phyloP scores from a whole-genome alignment of 768 basidiomycete species.

The Psilocybe azurescens region DNA sequence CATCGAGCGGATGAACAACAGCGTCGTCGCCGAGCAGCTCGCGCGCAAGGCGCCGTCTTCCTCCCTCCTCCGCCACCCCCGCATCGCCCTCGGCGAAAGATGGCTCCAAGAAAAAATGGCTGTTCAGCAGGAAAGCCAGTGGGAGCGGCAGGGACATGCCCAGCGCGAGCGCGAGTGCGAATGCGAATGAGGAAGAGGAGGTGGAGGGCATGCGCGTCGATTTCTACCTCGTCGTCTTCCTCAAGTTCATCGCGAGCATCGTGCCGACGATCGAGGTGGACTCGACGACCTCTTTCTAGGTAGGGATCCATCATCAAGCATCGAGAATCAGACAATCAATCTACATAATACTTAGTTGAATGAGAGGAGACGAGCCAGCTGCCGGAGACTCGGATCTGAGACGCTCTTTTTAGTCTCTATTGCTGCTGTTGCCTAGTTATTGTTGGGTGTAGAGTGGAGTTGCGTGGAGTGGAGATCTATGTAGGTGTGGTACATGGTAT shows the following conservation, averaged over 20 bases:
- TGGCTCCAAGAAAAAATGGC: slow-evolving; percentile 81
- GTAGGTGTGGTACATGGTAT: background rate
- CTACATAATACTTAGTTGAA: too few relatives aligned
- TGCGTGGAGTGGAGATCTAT: slow-evolving; percentile 1
- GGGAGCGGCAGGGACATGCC: slow-evolving; percentile 59
- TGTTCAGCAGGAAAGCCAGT: slow-evolving; percentile 77
- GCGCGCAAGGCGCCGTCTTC: slow-evolving; percentile 51
- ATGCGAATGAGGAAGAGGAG: slow-evolving; percentile 57
- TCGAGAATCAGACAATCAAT: too few relatives aligned
- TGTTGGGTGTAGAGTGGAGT: too few relatives aligned
- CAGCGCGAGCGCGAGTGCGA: slow-evolving; percentile 26
- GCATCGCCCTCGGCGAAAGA: slow-evolving; percentile 31
- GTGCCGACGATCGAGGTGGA: slow-evolving; percentile 99
- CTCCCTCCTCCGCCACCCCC: slow-evolving; percentile 29
- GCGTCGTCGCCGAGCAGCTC: slow-evolving; percentile 83
- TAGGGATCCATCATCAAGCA: background rate
- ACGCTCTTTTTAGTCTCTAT: too few relatives aligned
- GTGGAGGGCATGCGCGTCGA: slow-evolving; percentile 95
- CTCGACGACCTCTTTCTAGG: slow-evolving; percentile 79
- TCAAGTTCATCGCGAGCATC: slow-evolving; percentile 98
- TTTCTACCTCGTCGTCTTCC: slow-evolving; percentile 97
- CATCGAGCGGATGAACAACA: slow-evolving; percentile 96
- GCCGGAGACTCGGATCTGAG: too few relatives aligned
- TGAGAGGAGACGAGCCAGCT: too few relatives aligned
- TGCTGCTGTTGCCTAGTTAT: too few relatives aligned